phyloP scores from a whole-genome alignment of 805 yeast species.

The Candida chauliodis region DNA sequence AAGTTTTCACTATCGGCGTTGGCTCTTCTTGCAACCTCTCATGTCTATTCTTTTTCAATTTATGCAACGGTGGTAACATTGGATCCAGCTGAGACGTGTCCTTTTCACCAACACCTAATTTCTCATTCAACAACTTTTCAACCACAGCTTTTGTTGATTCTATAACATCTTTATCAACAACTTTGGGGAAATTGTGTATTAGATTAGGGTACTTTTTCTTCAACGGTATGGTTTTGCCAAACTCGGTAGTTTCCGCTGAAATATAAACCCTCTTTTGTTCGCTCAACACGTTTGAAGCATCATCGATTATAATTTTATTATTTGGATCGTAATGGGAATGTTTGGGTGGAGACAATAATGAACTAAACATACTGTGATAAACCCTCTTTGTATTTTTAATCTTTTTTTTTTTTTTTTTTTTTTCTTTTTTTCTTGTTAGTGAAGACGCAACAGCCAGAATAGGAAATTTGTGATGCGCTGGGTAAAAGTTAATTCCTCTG shows the following conservation, averaged over 20 bases:
- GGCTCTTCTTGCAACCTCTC: slow-evolving; percentile 18
- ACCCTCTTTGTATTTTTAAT: not conserved
- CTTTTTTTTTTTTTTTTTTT: too few relatives aligned
- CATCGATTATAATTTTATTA: slow-evolving; percentile 13
- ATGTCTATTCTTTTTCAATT: slow-evolving; percentile 68
- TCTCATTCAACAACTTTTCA: slow-evolving; percentile 45
- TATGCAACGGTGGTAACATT: slow-evolving; percentile 76
- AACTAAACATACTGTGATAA: slow-evolving; percentile 27
- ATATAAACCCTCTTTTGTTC: slow-evolving; percentile 19
- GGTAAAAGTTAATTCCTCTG: too few relatives aligned
- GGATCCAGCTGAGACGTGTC: slow-evolving; percentile 61
- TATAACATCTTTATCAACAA: slow-evolving; percentile 41
- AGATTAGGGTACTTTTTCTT: slow-evolving; percentile 38
- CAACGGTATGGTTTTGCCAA: slow-evolving; percentile 59
- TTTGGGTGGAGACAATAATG: slow-evolving; percentile 32
- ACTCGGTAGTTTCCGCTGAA: slow-evolving; percentile 30
- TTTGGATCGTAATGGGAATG: slow-evolving; percentile 16
- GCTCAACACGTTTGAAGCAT: slow-evolving; percentile 19
- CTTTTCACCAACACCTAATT: slow-evolving; percentile 39
- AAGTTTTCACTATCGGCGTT: slow-evolving; percentile 50
- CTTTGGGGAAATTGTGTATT: slow-evolving; percentile 37
- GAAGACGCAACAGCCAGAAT: not conserved
- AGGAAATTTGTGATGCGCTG: slow-evolving; percentile 3
- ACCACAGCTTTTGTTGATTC: slow-evolving; percentile 57
- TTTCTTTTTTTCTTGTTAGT: not conserved